Evolutionary conservation across 2,329 filamentous ascomycete genomes (phyloP).

Genomic region (Monosporascus sp.): DNA sequence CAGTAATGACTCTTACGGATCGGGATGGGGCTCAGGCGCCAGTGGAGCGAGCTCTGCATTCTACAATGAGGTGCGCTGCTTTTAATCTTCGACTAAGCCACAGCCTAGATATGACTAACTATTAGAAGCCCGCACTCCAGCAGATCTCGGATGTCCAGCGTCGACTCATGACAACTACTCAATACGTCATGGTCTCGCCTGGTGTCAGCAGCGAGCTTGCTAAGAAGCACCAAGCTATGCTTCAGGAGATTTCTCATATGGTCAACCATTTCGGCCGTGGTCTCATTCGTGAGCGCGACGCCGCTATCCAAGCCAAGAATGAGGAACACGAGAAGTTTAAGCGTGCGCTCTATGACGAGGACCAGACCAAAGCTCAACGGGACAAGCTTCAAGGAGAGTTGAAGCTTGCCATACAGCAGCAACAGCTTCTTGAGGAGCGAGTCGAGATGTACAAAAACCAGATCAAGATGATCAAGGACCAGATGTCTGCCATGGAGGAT

Average conservation of each 20-base stretch:
- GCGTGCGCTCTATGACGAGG: constrained; percentile 1
- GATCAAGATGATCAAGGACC: constrained; percentile 3
- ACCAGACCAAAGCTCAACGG: constrained; percentile 1
- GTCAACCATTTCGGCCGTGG: constrained; percentile 5
- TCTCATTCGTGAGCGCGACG: constrained; percentile 14
- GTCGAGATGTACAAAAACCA: constrained; percentile 7
- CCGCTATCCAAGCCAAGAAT: constrained; percentile 1
- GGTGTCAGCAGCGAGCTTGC: constrained; percentile 11
- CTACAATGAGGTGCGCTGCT: not conserved
- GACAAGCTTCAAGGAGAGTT: constrained; percentile 3
- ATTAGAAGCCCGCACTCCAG: constrained; percentile 3
- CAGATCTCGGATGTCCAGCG: constrained; percentile 7
- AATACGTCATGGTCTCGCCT: constrained; percentile 15
- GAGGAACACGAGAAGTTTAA: constrained; percentile 10
- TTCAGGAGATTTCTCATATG: constrained; percentile 17
- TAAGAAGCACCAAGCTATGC: constrained; percentile 9
- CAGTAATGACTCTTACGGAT: not conserved
- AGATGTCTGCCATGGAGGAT: constrained; percentile 5
- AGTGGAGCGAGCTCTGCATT: not conserved
- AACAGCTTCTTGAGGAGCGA: constrained; percentile 12
- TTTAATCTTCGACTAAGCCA: not conserved
- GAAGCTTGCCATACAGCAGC: constrained; percentile 4
- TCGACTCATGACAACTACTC: constrained; percentile 13
- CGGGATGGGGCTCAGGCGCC: not conserved
- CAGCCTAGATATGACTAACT: not conserved